Base-by-base conservation (phyloP, 140 eudicot species). In the Erigeron philadelphicus region DNA sequence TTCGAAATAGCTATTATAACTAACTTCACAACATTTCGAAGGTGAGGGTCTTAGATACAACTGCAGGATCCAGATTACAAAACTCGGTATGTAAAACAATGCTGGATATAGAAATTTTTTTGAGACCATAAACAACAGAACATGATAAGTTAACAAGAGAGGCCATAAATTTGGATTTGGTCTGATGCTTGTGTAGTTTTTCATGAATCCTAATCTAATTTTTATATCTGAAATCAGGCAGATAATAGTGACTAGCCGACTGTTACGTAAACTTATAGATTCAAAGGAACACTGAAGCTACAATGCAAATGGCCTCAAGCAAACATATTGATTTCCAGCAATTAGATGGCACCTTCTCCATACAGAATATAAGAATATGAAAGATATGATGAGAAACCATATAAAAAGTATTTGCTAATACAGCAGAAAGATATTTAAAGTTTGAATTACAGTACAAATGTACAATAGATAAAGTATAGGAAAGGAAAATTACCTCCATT, bases 401-500 rank as follows among this genome's bases (percentile, higher is more conserved):
- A 53, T n/a, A 16, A 53, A n/a, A 41, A 21, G 16, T 17, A 67
- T 67, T 41, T 67, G 52, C 64, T 72, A 65, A 18, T 7, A 47
- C 42, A 74, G n/a, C 53, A 68, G 42, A 64, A 13, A 78, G 59
- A 46, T 16, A 60, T 41, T 48, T 48, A 19, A 49, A 21, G 19
- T 35, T 41, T 6, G 16, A 63, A 31, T 35, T 15, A 25, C 6
- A 41, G 21, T 64, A 56, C 68, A 72, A 62, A n/a, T 49, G 9
- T 64, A 56, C 64, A 72, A 62, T 23, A 62, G 9, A 64, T 10
- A 55, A 4, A 3, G 56, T 41, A 25, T 58, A 56, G 8, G 66
- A 9, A 73, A 21, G 13, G 75, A 47, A 78, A 67, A n/a, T 72
- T 82, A 84, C 95, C 95, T 80, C 70, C 72, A 15, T 57, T 21